Base-by-base conservation (phyloP, 1,139 yeast species). In the Arxiozyma heterogenica region DNA sequence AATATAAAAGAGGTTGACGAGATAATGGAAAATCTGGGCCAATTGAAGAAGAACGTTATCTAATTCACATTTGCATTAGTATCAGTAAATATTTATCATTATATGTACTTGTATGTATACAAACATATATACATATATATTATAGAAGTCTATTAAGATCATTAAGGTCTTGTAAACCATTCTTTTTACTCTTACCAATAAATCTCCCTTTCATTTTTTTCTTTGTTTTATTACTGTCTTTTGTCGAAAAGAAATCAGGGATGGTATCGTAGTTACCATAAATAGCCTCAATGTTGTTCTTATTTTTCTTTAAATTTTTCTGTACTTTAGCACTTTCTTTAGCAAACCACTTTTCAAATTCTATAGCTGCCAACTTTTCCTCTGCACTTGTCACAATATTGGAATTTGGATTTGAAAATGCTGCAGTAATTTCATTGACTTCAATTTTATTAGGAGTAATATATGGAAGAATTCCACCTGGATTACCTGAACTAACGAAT, bases 241-340 rank as follows among this genome's bases (percentile, higher is more conserved):
- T 41, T n/a, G 51, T 20, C 1, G 50, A 55, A 5, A 58, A 41
- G 44, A 61, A 57, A 21, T 54, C 59, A 1, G 65, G 65, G 39
- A 63, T 52, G 21, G 51, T 51, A 39, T 56, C 53, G 5, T 61
- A 51, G 20, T 61, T 59, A 17, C 53, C 49, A 46, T 60, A 63
- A 25, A 62, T 49, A 1, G 54, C 56, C n/a, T 58, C 48, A 3
- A 63, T 23, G 18, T 52, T 45, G 25, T 45, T 59, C 23, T 53
- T 56, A 59, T 55, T 52, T n/a, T 55, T 66, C 66, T 74, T 70
- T 55, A 69, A 53, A 59, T 74, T 77, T 50, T 66, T 67, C 62
- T 83, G 87, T 1, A 82, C 83, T 52, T 77, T 69, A 22, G 72
- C 71, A 49, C 84, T 75, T 60, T 83, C 88, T 60, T 80, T 79